Evolutionary conservation across 2,329 filamentous ascomycete genomes (phyloP).

Genomic region (Colletotrichum trifolii): DNA sequence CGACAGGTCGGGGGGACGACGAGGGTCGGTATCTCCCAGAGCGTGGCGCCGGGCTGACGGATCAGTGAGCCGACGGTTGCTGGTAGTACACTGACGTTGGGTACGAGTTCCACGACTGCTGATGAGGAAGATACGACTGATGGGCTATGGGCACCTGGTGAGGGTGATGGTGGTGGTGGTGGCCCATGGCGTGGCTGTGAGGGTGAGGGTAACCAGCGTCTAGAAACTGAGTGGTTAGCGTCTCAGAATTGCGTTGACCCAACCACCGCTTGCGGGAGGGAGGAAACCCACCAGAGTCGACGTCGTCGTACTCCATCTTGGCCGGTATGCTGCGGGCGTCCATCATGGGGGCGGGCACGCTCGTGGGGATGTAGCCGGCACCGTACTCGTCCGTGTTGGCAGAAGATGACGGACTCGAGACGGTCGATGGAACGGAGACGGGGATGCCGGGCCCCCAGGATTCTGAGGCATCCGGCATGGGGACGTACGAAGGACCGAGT

Average conservation of each 20-base stretch:
- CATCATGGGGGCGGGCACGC: constrained; percentile 58
- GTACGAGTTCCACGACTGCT: constrained; percentile 38
- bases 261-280: constrained; percentile 28
- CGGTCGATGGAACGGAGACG: constrained; percentile 58
- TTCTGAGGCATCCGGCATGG: constrained; percentile 56
- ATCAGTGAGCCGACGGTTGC: constrained; percentile 47
- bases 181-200: constrained; percentile 41
- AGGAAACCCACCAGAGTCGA: constrained; percentile 37
- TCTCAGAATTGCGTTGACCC: constrained; percentile 40
- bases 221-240: constrained; percentile 44
- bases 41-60: constrained; percentile 38
- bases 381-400: constrained; percentile 60
- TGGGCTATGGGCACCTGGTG: constrained; percentile 32
- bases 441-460: constrained; percentile 58
- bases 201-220: constrained; percentile 49
- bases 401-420: constrained; percentile 64
- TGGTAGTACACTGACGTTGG: constrained; percentile 40
- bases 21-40: constrained; percentile 49
- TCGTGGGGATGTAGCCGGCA: constrained; percentile 60
- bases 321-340: constrained; percentile 47
- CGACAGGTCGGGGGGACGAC: constrained; percentile 45
- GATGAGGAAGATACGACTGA: constrained; percentile 37
- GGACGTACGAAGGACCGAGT: constrained; percentile 53
- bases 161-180: constrained; percentile 7
- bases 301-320: constrained; percentile 54